A percentile compares a stretch with the other conserved stretches of the same genome.
phyloP scores from a whole-genome alignment of 108 stramenopile species.

The Nitzschia sp. region DNA sequence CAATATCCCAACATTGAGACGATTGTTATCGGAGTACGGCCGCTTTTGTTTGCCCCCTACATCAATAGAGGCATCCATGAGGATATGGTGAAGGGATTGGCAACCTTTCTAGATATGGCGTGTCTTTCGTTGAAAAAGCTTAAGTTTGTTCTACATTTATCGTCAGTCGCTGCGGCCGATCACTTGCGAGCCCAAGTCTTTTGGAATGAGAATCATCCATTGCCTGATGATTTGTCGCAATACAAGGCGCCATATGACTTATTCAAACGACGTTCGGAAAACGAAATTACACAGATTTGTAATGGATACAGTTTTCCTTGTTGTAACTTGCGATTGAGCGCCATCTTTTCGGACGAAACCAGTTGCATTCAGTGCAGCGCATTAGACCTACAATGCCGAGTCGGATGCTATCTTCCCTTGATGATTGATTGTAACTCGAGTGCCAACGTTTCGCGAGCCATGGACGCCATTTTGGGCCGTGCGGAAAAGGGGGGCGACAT shows the following conservation, averaged over 20 bases:
- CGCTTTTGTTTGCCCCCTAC: conserved; percentile 20
- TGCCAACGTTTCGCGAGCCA: conserved; percentile 23
- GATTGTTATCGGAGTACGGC: conserved; percentile 19
- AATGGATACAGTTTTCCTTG: neutral
- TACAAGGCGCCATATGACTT: conserved; percentile 29
- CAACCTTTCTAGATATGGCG: conserved; percentile 5
- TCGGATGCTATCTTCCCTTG: conserved; percentile 25
- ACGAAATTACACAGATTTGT: neutral
- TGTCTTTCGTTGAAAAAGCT: neutral
- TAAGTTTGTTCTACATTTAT: conserved; percentile 22
- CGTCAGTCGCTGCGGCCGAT: conserved; percentile 33
- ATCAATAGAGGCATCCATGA: conserved; percentile 1
- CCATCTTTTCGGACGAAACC: conserved; percentile 34
- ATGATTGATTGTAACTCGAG: conserved; percentile 37
- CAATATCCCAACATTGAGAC: neutral
- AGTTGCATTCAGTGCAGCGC: conserved; percentile 38
- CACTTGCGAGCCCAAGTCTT: conserved; percentile 21
- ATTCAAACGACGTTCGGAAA: conserved; percentile 34
- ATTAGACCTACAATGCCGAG: conserved; percentile 20
- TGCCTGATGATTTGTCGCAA: neutral
- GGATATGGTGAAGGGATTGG: conserved; percentile 21
- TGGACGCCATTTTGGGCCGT: conserved; percentile 10
- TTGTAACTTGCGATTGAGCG: conserved; percentile 27
- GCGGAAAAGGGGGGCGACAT: neutral
- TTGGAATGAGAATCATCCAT: conserved; percentile 11